Percentiles rank a stretch among this genome's conserved stretches.
These are phyloP conservation scores for Picea abies DNA, from an alignment of 83 land plant species.

Conservation along the genomic window DNA sequence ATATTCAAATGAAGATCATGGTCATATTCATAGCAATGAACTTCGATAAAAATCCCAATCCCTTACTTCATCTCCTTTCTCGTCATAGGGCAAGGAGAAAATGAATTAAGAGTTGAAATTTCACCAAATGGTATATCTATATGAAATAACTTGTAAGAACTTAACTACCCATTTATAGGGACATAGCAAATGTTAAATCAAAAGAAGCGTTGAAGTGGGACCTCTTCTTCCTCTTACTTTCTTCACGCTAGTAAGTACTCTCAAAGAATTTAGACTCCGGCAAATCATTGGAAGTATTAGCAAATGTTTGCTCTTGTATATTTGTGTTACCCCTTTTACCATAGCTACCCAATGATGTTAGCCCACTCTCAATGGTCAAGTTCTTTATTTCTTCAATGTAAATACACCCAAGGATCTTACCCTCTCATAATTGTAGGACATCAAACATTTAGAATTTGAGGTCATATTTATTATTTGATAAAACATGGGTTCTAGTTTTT, in stretches of 20 bases:
- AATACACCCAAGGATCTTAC: too few relatives aligned
- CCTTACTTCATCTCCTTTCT: too few relatives aligned
- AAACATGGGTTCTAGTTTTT: too few relatives aligned
- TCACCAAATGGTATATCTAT: neutral
- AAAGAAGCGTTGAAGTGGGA: neutral
- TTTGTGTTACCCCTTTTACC: neutral
- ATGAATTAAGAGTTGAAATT: neutral
- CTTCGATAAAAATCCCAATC: too few relatives aligned
- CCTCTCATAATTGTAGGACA: too few relatives aligned
- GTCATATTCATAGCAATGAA: too few relatives aligned
- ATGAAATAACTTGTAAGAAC: neutral
- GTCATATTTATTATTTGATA: too few relatives aligned
- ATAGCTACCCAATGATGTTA: neutral
- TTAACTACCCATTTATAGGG: neutral
- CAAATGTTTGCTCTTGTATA: neutral
- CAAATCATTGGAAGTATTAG: neutral
- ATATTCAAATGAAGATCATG: too few relatives aligned
- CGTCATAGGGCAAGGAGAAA: too few relatives aligned
- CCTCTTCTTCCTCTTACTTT: neutral
- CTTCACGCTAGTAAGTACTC: neutral
- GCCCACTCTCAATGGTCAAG: neutral
- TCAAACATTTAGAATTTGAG: too few relatives aligned
- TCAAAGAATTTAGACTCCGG: too few relatives aligned
- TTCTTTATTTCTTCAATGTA: neutral
- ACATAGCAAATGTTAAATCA: neutral